These are phyloP conservation scores for Houttuynia cordata DNA, from an alignment of 164 flowering plant genomes.

Conservation along the genomic window DNA sequence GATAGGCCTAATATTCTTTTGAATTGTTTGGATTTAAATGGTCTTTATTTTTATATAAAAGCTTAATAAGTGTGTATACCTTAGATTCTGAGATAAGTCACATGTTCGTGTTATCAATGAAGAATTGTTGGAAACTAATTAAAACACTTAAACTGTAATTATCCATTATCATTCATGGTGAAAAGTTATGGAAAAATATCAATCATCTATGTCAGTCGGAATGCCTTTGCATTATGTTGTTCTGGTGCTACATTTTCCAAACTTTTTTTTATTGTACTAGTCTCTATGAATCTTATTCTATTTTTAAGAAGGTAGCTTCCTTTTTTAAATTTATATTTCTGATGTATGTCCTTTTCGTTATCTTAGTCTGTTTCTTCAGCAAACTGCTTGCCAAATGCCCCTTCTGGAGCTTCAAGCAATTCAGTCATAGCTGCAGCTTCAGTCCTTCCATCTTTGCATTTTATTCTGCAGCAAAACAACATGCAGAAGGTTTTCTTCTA, in stretches of 20 bases:
- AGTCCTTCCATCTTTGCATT: constrained; percentile 63
- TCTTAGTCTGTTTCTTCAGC: constrained; percentile 35
- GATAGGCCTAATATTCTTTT: background rate
- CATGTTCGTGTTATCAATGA: too few species aligned
- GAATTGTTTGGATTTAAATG: too few species aligned
- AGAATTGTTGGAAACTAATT: too few species aligned
- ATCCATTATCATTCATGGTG: background rate
- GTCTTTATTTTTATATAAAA: too few species aligned
- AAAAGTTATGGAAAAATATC: background rate
- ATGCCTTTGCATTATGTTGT: background rate
- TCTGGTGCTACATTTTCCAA: too few species aligned
- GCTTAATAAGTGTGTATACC: background rate
- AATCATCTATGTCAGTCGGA: background rate
- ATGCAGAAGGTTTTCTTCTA: constrained; percentile 34
- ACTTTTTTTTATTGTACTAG: too few species aligned
- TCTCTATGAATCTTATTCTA: too few species aligned
- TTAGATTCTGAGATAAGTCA: too few species aligned
- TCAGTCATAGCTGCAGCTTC: constrained; percentile 25
- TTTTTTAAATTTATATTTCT: background rate
- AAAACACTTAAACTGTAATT: too few species aligned
- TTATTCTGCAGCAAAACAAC: constrained; percentile 40
- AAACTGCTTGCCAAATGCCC: constrained; percentile 20
- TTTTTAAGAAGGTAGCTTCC: background rate
- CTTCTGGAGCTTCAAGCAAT: constrained; percentile 29
- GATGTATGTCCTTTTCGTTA: background rate